Base-by-base conservation (phyloP, 1,284 basidiomycete species). In the Fomitopsis betulina region DNA sequence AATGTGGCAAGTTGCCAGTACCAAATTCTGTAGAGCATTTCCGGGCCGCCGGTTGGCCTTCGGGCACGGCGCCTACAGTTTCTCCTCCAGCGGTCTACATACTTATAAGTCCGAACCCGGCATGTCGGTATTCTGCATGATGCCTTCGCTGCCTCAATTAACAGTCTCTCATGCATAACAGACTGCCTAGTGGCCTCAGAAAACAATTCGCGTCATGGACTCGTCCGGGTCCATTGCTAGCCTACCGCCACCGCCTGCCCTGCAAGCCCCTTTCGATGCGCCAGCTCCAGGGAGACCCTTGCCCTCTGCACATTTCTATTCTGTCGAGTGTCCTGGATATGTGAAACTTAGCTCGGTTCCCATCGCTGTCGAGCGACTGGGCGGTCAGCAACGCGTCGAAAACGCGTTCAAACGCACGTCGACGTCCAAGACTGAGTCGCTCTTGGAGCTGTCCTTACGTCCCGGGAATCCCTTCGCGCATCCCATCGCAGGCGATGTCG, bases 251-350 rank as follows among this genome's bases (percentile, higher is more conserved):
- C 5, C 40, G 21, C 37, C 54, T 5, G 30, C 57, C 40, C 25
- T 42, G 8, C 33, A 32, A 4, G 13, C 27, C 9, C 9, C 51
- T 23, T 23, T 12, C 6, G 23, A 32, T 43, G 21, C 54, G 4
- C 39, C 58, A 21, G 81, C 84, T 0, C 77, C 74, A 9, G 74
- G 77, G 58, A 73, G 65, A 15, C 74, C 81, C 6, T 77, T 94
- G 9, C 84, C 89, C 8, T 76, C 82, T 33, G 76, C 77, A 3
- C 76, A 83, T 21, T 89, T 87, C 72, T 91, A 89, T 66, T 87
- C 92, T 3, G 77, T 97, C 63, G 94, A 97, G 73, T 96, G 94
- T 73, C 94, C 94, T 7, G 93, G 93, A 56, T 93, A 93, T 63
- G 87, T 97, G 54, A 75, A 79, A 10, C 69, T 77, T 1, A 70